Evolutionary conservation across 1,139 yeast species (phyloP).

Genomic region (Meyerozyma smithsonii): DNA sequence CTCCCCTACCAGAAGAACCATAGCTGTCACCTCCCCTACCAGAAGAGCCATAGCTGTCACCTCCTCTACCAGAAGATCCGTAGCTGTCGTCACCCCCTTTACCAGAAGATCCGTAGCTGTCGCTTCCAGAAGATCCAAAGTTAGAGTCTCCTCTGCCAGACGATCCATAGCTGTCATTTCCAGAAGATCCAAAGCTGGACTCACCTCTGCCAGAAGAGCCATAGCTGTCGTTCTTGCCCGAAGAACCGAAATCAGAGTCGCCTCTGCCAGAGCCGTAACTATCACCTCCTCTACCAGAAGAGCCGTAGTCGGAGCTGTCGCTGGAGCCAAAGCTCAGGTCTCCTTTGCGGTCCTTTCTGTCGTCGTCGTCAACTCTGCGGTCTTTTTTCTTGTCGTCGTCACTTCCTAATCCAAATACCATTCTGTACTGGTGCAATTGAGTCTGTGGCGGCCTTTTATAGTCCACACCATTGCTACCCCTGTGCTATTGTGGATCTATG

Average conservation of each 20-base stretch:
- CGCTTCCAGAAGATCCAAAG: conserved; percentile 15
- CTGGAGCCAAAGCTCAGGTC: conserved; percentile 4
- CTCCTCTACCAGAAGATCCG: conserved; percentile 12
- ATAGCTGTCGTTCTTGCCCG: conserved; percentile 12
- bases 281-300: conserved; percentile 14
- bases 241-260: conserved; percentile 8
- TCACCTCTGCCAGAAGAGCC: conserved; percentile 12
- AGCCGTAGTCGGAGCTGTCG: conserved; percentile 15
- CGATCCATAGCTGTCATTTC: conserved; percentile 13
- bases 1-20: conserved; percentile 13
- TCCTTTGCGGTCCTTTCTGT: conserved; percentile 5
- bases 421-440: conserved; percentile 9
- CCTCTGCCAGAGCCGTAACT: conserved; percentile 12
- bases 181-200: not conserved
- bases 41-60: conserved; percentile 15
- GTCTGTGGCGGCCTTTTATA: not conserved
- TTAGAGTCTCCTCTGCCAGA: conserved; percentile 9
- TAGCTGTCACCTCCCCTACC: conserved; percentile 14
- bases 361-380: conserved; percentile 4
- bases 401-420: conserved; percentile 29
- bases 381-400: conserved; percentile 14
- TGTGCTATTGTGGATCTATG: not conserved
- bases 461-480: not conserved
- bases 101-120: conserved; percentile 18
- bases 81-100: conserved; percentile 8